Conservation (phyloP, 306 rosid species). For the Acacia acuminata region DNA sequence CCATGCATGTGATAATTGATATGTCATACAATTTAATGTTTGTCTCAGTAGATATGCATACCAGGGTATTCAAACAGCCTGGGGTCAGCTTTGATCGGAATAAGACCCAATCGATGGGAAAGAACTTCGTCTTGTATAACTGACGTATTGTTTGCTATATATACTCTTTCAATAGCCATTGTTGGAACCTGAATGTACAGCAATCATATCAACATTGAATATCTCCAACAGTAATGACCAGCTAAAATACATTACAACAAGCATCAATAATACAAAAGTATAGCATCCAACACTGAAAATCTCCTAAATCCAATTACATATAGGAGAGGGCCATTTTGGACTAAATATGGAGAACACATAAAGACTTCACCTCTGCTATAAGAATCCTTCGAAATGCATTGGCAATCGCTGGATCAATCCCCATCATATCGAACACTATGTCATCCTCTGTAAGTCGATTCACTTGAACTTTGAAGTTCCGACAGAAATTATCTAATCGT, state of each 20-base stretch:
- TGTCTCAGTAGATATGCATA: constrained; percentile 30
- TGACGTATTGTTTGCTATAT: constrained; percentile 85
- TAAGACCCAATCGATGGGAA: constrained; percentile 90
- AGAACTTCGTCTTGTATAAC: constrained; percentile 93
- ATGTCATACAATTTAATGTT: constrained; percentile 14
- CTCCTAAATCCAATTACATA: background rate
- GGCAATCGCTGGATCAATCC: constrained; percentile 90
- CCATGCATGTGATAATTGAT: constrained; percentile 4
- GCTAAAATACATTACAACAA: background rate
- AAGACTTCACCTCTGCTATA: constrained; percentile 74
- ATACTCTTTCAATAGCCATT: constrained; percentile 95
- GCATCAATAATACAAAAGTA: background rate
- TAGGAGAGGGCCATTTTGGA: background rate
- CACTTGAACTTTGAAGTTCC: constrained; percentile 82
- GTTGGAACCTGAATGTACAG: constrained; percentile 76
- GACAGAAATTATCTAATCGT: constrained; percentile 61
- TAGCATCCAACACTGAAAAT: background rate
- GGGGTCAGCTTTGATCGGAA: constrained; percentile 88
- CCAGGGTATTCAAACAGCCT: constrained; percentile 89
- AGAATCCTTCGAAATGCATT: constrained; percentile 94
- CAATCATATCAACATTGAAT: constrained; percentile 13
- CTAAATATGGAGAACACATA: background rate
- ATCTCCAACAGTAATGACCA: constrained; percentile 14
- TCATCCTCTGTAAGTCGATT: constrained; percentile 52
- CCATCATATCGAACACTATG: constrained; percentile 92